Evolutionary conservation across 2,329 filamentous ascomycete genomes (phyloP).

Genomic region (Cryphonectria parasitica): DNA sequence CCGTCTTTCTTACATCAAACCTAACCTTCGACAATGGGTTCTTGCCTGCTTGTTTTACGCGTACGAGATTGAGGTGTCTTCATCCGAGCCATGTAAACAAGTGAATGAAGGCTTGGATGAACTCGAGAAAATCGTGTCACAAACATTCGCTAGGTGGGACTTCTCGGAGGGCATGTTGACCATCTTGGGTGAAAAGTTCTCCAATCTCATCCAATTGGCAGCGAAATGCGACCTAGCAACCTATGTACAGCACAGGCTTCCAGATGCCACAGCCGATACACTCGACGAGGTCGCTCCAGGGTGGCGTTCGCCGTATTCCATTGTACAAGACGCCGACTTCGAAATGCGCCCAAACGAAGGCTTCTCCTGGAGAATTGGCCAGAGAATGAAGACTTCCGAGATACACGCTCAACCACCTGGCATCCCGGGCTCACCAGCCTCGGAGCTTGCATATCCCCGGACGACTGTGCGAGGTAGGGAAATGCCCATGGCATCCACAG

Average conservation of each 20-base stretch:
- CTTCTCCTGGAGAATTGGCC: background rate
- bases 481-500: background rate
- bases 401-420: background rate
- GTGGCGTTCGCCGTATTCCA: background rate
- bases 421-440: background rate
- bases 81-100: background rate
- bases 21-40: constrained; percentile 10
- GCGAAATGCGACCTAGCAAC: constrained; percentile 4
- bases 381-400: background rate
- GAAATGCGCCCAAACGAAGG: background rate
- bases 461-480: background rate
- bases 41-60: constrained; percentile 17
- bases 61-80: constrained; percentile 1
- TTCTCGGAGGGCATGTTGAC: constrained; percentile 7
- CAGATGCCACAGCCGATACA: background rate
- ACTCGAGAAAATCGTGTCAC: constrained; percentile 4
- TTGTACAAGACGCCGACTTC: background rate
- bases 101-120: constrained; percentile 4
- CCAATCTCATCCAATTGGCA: background rate
- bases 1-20: constrained; percentile 8
- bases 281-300: constrained; percentile 6
- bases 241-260: constrained; percentile 9
- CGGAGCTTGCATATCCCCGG: background rate
- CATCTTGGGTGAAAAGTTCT: background rate
- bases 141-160: constrained; percentile 10